Conservation (phyloP, 2,329 filamentous ascomycete genomes). For the Torrubiellomyces zombiae region DNA sequence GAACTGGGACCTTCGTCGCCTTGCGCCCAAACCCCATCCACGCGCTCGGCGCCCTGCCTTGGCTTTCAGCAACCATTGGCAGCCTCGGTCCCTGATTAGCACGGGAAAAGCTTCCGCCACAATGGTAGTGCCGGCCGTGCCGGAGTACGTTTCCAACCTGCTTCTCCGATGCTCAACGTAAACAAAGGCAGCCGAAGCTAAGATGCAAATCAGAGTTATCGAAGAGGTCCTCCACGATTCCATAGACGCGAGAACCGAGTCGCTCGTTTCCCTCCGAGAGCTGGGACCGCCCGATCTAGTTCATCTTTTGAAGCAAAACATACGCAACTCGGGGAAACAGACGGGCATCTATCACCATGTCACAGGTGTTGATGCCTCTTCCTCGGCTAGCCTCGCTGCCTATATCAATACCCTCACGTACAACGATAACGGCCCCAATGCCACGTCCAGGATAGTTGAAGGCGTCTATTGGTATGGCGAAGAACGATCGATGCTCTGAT, state of each 20-base stretch:
- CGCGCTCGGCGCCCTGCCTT: no score
- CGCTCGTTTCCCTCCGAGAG: constrained; percentile 70
- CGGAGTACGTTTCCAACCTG: constrained; percentile 39
- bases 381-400: constrained; percentile 86
- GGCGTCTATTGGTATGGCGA: constrained; percentile 71
- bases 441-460: constrained; percentile 69
- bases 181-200: no score
- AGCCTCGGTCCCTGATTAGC: constrained; percentile 6
- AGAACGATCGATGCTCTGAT: no score
- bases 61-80: constrained; percentile 1
- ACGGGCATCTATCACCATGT: constrained; percentile 95
- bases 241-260: constrained; percentile 83
- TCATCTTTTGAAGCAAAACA: constrained; percentile 67
- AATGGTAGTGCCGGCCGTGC: constrained; percentile 61
- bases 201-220: constrained; percentile 58
- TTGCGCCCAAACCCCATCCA: no score
- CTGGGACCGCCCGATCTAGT: constrained; percentile 91
- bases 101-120: constrained; percentile 18
- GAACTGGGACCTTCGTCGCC: no score
- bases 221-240: constrained; percentile 87
- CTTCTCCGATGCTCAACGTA: neutral
- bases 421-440: constrained; percentile 59
- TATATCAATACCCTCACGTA: constrained; percentile 98
- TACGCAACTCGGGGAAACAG: constrained; percentile 43
- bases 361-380: constrained; percentile 90